Base-by-base conservation (phyloP, 1,284 basidiomycete species). In the Sutorius eximius region DNA sequence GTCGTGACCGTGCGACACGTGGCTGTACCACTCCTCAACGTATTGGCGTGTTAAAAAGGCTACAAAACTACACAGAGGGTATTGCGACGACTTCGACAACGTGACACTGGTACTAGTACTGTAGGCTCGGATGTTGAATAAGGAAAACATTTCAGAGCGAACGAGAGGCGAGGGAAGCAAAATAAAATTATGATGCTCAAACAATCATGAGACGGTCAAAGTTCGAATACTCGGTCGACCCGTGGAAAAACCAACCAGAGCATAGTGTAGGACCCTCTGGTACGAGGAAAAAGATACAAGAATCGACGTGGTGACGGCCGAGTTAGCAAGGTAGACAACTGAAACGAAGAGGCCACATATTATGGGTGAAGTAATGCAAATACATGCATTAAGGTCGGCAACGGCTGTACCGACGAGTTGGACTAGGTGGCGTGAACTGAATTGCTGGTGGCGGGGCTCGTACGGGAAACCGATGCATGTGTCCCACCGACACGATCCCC, bases 1-100 rank as follows among this genome's bases (percentile, higher is more conserved):
- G 55, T 48, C 49, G 44, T 53, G 58, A 61, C 43, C 63, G 64
- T 57, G 57, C 29, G 49, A 65, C 12, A 29, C 2, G 44, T 65
- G 67, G 68, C 68, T 58, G 51, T 70, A 49, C 44, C 5, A 5
- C 0, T 5, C 37, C 32, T 18, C 18, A 29, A 11, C 46, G 44
- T 48, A 56, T 59, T 48, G 50, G 48, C 54, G 44, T 29, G 51
- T 51, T 55, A 27, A 38, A 58, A 58, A 49, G 51, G 69, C 68
- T 71, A 72, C 71, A 73, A 68, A 67, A 73, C 67, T 71, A 71
- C 71, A 71, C 42, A 55, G 32, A 52, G 65, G 68, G 70, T 72
- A 73, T 70, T 70, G 66, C 59, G 57, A 66, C 51, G 57, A 49
- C 49, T 56, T 60, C 49, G 59, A 53, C 51, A 57, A 57, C 55